phyloP scores from a whole-genome alignment of 2,329 filamentous ascomycete genomes.

The Cytospora piceae region DNA sequence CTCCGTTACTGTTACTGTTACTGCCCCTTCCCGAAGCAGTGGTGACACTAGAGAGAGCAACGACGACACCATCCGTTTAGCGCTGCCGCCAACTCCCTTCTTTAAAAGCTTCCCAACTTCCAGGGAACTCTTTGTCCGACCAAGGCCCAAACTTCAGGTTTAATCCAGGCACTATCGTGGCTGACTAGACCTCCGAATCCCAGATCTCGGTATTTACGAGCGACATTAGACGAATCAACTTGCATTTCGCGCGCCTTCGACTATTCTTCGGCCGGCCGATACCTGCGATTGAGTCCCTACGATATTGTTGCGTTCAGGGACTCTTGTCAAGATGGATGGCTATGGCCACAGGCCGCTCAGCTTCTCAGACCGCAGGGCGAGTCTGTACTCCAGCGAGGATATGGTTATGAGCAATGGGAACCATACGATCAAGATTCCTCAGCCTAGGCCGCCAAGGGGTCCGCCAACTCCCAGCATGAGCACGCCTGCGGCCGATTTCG shows the following conservation, averaged over 20 bases:
- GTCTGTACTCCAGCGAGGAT: conserved; percentile 58
- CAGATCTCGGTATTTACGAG: background rate
- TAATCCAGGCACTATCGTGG: background rate
- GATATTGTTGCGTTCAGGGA: conserved; percentile 19
- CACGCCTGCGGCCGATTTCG: conserved; percentile 65
- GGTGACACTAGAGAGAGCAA: conserved; percentile 20
- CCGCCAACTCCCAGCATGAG: conserved; percentile 70
- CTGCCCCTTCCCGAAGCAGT: conserved; percentile 8
- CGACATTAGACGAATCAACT: conserved; percentile 9
- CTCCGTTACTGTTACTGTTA: background rate
- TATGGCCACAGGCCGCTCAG: conserved; percentile 55
- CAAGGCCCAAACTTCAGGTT: background rate
- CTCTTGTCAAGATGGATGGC: conserved; percentile 43
- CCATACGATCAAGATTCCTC: conserved; percentile 54
- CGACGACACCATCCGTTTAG: conserved; percentile 17
- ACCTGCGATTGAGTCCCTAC: conserved; percentile 12
- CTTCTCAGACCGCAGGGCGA: conserved; percentile 65
- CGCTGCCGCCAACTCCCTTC: conserved; percentile 14
- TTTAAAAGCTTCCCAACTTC: conserved; percentile 2
- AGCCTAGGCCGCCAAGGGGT: conserved; percentile 55
- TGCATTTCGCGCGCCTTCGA: background rate
- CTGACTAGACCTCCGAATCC: conserved; percentile 18
- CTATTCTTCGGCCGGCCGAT: conserved; percentile 16
- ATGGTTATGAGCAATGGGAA: conserved; percentile 57
- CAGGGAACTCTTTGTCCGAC: conserved; percentile 6